Conservation (phyloP, 2,329 filamentous ascomycete genomes). For the Tolypocladium endophyticum region DNA sequence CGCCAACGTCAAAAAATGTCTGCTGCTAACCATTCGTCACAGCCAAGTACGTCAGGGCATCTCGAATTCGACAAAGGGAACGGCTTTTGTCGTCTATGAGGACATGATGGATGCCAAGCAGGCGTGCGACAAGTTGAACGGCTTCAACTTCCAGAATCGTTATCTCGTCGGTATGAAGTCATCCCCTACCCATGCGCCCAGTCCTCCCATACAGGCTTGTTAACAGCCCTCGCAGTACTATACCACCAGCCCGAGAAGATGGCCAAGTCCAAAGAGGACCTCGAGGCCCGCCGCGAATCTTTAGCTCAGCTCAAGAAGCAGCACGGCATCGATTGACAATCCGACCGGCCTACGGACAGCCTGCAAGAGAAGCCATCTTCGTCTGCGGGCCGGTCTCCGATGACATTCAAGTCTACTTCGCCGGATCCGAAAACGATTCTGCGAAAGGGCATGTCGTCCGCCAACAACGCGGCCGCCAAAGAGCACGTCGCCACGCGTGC, state of each 20-base stretch:
- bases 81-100: constrained; percentile 98
- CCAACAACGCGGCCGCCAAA: constrained; percentile 21
- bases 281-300: constrained; percentile 88
- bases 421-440: constrained; percentile 32
- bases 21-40: constrained; percentile 9
- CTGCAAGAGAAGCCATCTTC: constrained; percentile 31
- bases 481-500: constrained; percentile 26
- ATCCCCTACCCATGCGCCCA: background rate
- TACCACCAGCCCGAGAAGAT: constrained; percentile 59
- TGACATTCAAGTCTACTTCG: constrained; percentile 29
- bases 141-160: constrained; percentile 99
- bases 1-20: background rate
- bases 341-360: constrained; percentile 55
- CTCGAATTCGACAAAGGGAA: constrained; percentile 93
- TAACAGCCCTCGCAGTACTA: constrained; percentile 32
- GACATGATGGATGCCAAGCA: constrained; percentile 98
- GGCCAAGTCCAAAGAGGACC: constrained; percentile 79
- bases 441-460: constrained; percentile 29
- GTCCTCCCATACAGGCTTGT: background rate
- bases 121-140: constrained; percentile 98
- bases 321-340: constrained; percentile 96
- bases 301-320: constrained; percentile 97
- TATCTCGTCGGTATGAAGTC: constrained; percentile 79
- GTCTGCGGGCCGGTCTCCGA: constrained; percentile 53
- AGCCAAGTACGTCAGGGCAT: constrained; percentile 99